These are phyloP conservation scores for Cyathus striatus DNA, from an alignment of 768 basidiomycete genomes.

Conservation along the genomic window DNA sequence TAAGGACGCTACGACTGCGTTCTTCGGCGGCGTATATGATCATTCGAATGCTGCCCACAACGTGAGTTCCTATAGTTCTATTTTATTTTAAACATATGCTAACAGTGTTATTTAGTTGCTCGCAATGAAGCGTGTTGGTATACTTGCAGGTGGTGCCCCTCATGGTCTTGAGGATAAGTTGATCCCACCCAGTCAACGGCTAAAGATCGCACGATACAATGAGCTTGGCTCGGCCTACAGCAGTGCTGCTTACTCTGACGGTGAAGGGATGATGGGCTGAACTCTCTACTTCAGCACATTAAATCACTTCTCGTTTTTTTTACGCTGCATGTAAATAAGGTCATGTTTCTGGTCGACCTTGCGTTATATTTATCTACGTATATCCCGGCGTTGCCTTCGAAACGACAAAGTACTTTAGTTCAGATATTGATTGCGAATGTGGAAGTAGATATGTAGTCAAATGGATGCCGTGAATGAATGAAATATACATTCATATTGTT, in stretches of 20 bases:
- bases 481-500: too few relatives aligned
- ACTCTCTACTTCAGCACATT: too few relatives aligned
- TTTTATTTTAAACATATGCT: background rate
- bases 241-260: conserved; percentile 53
- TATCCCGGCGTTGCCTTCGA: too few relatives aligned
- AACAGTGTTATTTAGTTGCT: conserved; percentile 36
- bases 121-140: conserved; percentile 63
- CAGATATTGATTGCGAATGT: too few relatives aligned
- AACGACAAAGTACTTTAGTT: too few relatives aligned
- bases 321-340: too few relatives aligned
- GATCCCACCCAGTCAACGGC: conserved; percentile 69
- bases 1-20: conserved; percentile 88
- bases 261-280: conserved; percentile 45
- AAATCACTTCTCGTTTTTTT: too few relatives aligned
- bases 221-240: conserved; percentile 54
- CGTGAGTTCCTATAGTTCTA: conserved; percentile 29
- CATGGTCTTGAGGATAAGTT: conserved; percentile 55
- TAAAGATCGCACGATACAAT: conserved; percentile 62
- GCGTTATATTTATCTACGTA: too few relatives aligned
- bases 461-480: too few relatives aligned
- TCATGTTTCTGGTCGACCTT: too few relatives aligned
- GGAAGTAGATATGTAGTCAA: too few relatives aligned
- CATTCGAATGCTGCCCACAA: conserved; percentile 89
- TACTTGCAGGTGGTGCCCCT: conserved; percentile 56
- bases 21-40: conserved; percentile 90